Conservation (phyloP, 148 eudicot species). For the Polygonum aviculare region DNA sequence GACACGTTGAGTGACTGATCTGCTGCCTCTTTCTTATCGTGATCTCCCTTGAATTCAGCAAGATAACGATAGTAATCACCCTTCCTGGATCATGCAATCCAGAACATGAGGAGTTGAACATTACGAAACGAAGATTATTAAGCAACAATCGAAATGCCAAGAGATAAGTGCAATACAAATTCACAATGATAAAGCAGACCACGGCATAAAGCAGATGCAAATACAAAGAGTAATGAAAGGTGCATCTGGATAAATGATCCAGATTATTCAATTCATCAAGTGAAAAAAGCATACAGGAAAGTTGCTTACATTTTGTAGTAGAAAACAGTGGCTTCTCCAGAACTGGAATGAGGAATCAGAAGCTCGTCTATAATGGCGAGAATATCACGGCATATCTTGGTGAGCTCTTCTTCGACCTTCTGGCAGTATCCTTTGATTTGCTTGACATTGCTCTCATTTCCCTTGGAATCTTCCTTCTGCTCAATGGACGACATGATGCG, state of each 20-base stretch:
- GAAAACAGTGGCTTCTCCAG: slow-evolving; percentile 92
- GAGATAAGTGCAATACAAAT: not conserved
- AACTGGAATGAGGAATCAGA: slow-evolving; percentile 68
- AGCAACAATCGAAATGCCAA: not conserved
- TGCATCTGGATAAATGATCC: too few relatives aligned
- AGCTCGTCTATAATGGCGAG: slow-evolving; percentile 67
- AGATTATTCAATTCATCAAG: too few relatives aligned
- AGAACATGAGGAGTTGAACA: not conserved
- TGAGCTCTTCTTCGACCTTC: slow-evolving; percentile 90
- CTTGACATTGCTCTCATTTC: slow-evolving; percentile 79
- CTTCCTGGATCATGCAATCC: slow-evolving; percentile 44
- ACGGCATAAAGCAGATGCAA: too few relatives aligned
- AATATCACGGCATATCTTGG: slow-evolving; percentile 75
- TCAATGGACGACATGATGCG: slow-evolving; percentile 96
- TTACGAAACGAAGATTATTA: not conserved
- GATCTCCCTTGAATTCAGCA: slow-evolving; percentile 87
- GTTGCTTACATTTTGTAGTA: slow-evolving; percentile 85
- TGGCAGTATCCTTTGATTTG: slow-evolving; percentile 75
- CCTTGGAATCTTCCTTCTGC: slow-evolving; percentile 93
- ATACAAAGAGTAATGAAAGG: too few relatives aligned
- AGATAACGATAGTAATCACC: slow-evolving; percentile 91
- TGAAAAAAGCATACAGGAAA: not conserved
- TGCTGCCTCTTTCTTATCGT: slow-evolving; percentile 76
- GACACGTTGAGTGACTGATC: slow-evolving; percentile 81
- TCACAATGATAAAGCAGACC: not conserved